Conservation (phyloP, 257 asterid species). For the Ocimum tenuiflorum region DNA sequence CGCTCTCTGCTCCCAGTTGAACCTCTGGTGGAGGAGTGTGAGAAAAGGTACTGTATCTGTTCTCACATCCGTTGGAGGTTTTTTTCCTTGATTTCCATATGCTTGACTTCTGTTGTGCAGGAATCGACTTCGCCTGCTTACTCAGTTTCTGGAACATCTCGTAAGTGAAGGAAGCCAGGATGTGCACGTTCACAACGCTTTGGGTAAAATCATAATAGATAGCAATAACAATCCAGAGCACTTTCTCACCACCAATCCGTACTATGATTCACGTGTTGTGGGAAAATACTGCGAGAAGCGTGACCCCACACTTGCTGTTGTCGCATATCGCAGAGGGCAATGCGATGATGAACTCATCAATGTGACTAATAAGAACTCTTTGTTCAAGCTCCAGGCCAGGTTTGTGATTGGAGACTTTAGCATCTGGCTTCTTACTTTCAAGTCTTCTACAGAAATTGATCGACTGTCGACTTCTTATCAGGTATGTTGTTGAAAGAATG, state of each 20-base stretch:
- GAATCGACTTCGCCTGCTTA: conserved; percentile 87
- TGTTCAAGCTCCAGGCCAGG: conserved; percentile 95
- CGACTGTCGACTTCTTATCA: conserved; percentile 19
- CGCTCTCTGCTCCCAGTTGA: conserved; percentile 94
- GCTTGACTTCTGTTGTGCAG: conserved; percentile 31
- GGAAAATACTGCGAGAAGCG: conserved; percentile 97
- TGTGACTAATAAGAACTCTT: conserved; percentile 84
- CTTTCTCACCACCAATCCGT: conserved; percentile 90
- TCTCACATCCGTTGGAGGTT: not conserved
- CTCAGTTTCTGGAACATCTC: conserved; percentile 95
- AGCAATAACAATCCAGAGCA: conserved; percentile 99
- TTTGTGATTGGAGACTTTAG: conserved; percentile 27
- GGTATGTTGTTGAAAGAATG: conserved; percentile 98
- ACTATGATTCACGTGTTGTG: conserved; percentile 87
- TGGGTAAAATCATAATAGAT: conserved; percentile 92
- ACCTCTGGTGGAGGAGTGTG: conserved; percentile 92
- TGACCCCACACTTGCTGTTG: conserved; percentile 97
- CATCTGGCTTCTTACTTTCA: conserved; percentile 2
- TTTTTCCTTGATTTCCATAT: conserved; percentile 14
- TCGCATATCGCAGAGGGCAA: conserved; percentile 91
- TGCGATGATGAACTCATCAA: conserved; percentile 89
- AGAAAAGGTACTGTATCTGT: conserved; percentile 56
- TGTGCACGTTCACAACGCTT: conserved; percentile 93
- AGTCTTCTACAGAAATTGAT: not conserved
- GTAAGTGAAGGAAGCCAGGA: conserved; percentile 99